Evolutionary conservation across 305 asterid genomes (phyloP).

Genomic region (Fraxinus baroniana): DNA sequence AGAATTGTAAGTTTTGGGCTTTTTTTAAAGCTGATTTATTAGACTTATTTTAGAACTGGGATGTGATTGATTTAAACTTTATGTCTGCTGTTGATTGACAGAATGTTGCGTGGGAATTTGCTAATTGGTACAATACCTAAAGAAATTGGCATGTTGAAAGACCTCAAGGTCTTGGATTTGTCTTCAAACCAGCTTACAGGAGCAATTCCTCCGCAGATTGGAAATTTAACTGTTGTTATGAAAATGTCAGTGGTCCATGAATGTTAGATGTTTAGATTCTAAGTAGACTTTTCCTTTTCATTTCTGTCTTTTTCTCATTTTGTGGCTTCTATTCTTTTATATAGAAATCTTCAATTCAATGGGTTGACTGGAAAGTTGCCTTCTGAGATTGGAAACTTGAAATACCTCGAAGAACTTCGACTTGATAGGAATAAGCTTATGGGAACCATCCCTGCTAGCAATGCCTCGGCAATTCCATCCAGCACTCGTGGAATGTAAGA

Average conservation of each 20-base stretch:
- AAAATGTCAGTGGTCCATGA: constrained; percentile 58
- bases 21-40: neutral
- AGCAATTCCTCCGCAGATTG: constrained; percentile 80
- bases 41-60: neutral
- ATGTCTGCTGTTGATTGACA: constrained; percentile 27
- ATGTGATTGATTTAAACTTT: neutral
- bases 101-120: constrained; percentile 70
- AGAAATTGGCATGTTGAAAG: constrained; percentile 73
- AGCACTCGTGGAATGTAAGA: constrained; percentile 36
- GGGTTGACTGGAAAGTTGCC: constrained; percentile 84
- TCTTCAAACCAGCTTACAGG: constrained; percentile 80
- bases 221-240: constrained; percentile 55
- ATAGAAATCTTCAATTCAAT: constrained; percentile 85
- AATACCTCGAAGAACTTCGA: constrained; percentile 75
- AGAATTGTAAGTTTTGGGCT: constrained; percentile 60
- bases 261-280: constrained; percentile 14
- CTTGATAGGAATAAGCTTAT: constrained; percentile 76
- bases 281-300: constrained; percentile 7
- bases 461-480: constrained; percentile 45
- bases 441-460: constrained; percentile 67
- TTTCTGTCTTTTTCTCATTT: neutral
- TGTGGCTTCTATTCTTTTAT: constrained; percentile 22
- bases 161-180: constrained; percentile 75
- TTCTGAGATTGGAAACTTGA: constrained; percentile 70
- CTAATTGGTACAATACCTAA: constrained; percentile 84